A percentile compares a stretch with the other conserved stretches of the same genome.
phyloP scores from a whole-genome alignment of 2,329 filamentous ascomycete genomes.

The Sporothrix humicola region DNA sequence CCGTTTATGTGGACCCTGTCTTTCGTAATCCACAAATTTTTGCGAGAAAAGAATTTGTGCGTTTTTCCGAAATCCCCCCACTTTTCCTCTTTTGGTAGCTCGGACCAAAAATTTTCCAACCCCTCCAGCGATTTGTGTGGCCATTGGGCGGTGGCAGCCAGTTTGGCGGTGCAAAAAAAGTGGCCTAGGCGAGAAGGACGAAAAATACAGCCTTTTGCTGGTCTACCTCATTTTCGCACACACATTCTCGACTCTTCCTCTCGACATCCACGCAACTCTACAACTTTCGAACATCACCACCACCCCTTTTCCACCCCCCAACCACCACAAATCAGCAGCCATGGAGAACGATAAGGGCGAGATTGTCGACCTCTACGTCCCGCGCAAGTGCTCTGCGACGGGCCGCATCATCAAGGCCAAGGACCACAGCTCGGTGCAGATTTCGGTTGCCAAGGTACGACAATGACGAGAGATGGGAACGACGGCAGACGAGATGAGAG shows the following conservation, averaged over 20 bases:
- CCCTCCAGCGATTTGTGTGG: conserved; percentile 16
- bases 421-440: conserved; percentile 98
- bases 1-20: neutral
- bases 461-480: neutral
- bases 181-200: conserved; percentile 25
- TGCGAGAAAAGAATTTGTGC: conserved; percentile 35
- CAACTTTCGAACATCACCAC: conserved; percentile 44
- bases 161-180: conserved; percentile 22
- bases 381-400: conserved; percentile 97
- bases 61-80: conserved; percentile 1
- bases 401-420: conserved; percentile 99
- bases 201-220: conserved; percentile 13
- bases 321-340: conserved; percentile 45
- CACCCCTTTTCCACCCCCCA: neutral
- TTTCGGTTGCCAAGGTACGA: conserved; percentile 80
- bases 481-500: no score
- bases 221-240: neutral
- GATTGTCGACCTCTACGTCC: conserved; percentile 70
- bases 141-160: neutral
- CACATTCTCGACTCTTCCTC: neutral
- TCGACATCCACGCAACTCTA: conserved; percentile 40
- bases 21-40: neutral
- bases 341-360: conserved; percentile 93
- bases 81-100: neutral
- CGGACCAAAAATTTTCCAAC: conserved; percentile 33